Conservation (phyloP, 768 basidiomycete genomes). For the Nidula microcarpa region DNA sequence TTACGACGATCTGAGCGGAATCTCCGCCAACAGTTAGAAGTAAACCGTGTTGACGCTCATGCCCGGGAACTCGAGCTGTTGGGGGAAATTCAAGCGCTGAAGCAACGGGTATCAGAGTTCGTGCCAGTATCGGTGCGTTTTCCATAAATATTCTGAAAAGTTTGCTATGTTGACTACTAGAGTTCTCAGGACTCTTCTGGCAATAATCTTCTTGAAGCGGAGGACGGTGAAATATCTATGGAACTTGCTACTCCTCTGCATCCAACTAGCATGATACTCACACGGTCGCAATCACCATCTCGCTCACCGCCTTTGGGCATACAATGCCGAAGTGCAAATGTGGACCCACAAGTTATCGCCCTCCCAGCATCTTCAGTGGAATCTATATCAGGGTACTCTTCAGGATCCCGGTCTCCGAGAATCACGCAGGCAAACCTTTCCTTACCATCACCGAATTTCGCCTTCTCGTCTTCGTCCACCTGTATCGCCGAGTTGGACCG, state of each 20-base stretch:
- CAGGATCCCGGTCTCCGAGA: background rate
- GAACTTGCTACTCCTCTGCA: conserved; percentile 49
- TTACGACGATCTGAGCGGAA: conserved; percentile 21
- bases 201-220: conserved; percentile 22
- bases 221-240: conserved; percentile 43
- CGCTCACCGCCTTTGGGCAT: conserved; percentile 7
- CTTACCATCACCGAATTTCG: background rate
- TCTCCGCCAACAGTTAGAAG: conserved; percentile 25
- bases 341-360: conserved; percentile 11
- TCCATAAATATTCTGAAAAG: too few species aligned
- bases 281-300: conserved; percentile 4
- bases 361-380: conserved; percentile 8
- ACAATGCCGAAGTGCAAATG: background rate
- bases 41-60: conserved; percentile 13
- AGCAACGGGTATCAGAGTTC: background rate
- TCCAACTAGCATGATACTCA: conserved; percentile 18
- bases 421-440: background rate
- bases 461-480: background rate
- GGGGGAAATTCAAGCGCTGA: conserved; percentile 18
- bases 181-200: background rate
- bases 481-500: background rate
- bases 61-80: conserved; percentile 29
- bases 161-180: too few species aligned
- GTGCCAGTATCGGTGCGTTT: background rate
- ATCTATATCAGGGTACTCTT: conserved; percentile 3